phyloP scores from a whole-genome alignment of 805 yeast species.

The Saccharomycopsis olivae region DNA sequence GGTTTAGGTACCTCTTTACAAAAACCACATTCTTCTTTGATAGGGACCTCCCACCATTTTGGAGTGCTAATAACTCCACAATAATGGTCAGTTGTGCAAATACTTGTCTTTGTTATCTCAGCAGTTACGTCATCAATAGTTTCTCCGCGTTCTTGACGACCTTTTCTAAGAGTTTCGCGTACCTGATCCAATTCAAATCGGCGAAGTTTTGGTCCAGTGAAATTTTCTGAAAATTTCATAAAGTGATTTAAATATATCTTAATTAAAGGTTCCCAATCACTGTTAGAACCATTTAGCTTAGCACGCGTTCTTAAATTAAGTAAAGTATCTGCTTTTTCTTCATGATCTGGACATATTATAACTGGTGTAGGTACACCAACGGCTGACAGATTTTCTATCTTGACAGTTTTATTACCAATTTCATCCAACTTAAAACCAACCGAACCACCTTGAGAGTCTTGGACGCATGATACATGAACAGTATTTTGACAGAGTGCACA shows the following conservation, averaged over 20 bases:
- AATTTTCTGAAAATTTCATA: constrained; percentile 4
- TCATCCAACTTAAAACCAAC: constrained; percentile 37
- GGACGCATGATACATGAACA: constrained; percentile 52
- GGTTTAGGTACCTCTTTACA: not conserved
- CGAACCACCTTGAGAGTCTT: constrained; percentile 31
- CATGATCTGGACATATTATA: constrained; percentile 12
- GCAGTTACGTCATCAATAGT: not conserved
- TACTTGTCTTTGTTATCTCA: not conserved
- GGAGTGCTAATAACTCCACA: constrained; percentile 7
- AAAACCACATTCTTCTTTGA: not conserved
- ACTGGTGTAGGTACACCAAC: constrained; percentile 15
- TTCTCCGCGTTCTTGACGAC: not conserved
- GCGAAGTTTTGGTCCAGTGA: constrained; percentile 9
- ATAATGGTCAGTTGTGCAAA: no score
- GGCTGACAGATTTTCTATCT: not conserved
- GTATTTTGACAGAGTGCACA: constrained; percentile 36
- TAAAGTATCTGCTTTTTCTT: not conserved
- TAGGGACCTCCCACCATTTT: constrained; percentile 7
- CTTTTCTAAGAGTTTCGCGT: not conserved
- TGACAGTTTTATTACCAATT: no score
- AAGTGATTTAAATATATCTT: constrained; percentile 7
- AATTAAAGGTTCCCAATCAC: not conserved
- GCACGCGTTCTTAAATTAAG: not conserved
- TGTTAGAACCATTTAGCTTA: not conserved
- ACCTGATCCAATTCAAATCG: not conserved